A percentile compares a stretch with the other conserved stretches of the same genome.
Evolutionary conservation across 768 basidiomycete genomes (phyloP).

Genomic region (Lactifluus subvellereus): DNA sequence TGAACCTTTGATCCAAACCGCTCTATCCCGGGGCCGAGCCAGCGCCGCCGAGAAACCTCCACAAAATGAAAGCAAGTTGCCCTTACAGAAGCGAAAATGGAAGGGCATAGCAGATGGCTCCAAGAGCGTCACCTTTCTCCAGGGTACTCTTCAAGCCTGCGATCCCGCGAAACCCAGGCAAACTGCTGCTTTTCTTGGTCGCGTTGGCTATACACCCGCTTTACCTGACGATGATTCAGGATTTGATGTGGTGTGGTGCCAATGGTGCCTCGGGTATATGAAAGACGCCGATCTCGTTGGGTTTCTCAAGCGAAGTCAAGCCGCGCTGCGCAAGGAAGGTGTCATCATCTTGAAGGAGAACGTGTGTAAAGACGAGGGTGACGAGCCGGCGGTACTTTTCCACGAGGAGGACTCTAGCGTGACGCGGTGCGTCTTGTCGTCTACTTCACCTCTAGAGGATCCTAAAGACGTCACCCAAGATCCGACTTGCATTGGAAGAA

Average conservation of each 20-base stretch:
- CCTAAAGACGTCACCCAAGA: constrained; percentile 37
- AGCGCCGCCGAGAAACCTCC: constrained; percentile 31
- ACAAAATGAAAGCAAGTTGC: constrained; percentile 13
- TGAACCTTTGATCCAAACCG: constrained; percentile 66
- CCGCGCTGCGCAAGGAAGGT: constrained; percentile 53
- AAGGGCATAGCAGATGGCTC: constrained; percentile 54
- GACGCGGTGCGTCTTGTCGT: constrained; percentile 54
- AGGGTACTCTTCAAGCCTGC: constrained; percentile 73
- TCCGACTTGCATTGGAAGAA: constrained; percentile 79
- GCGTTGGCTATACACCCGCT: constrained; percentile 55
- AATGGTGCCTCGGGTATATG: constrained; percentile 94
- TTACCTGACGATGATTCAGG: constrained; percentile 42
- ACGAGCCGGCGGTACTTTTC: constrained; percentile 49
- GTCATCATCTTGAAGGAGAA: constrained; percentile 93
- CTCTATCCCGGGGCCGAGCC: constrained; percentile 38
- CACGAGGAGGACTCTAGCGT: constrained; percentile 87
- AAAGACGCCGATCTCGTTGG: constrained; percentile 66
- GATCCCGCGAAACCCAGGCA: constrained; percentile 54
- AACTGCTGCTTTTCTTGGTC: constrained; percentile 48
- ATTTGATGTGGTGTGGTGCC: constrained; percentile 93
- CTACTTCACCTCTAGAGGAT: background rate
- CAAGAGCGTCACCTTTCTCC: constrained; percentile 75
- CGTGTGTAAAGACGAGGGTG: constrained; percentile 59
- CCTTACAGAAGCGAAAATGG: constrained; percentile 40
- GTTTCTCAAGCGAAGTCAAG: constrained; percentile 63